These are phyloP conservation scores for Quillaja saponaria DNA, from an alignment of 306 rosid species.

Conservation along the genomic window DNA sequence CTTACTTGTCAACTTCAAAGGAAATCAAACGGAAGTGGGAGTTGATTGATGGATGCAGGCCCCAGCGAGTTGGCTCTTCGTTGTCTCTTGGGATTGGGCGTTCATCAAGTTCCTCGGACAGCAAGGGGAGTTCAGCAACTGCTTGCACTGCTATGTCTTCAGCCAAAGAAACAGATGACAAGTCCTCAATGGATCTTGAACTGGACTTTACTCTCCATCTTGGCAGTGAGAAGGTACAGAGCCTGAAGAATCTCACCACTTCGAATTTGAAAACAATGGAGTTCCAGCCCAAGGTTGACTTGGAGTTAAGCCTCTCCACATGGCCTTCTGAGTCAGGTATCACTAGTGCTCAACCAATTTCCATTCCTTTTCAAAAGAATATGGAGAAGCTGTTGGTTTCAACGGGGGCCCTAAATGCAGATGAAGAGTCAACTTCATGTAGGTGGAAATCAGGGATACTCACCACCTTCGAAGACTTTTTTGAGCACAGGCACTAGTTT, in stretches of 20 bases:
- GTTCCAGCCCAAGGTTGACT: conserved; percentile 58
- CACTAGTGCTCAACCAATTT: conserved; percentile 50
- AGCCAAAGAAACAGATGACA: conserved; percentile 83
- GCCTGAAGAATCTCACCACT: conserved; percentile 47
- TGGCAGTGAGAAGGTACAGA: conserved; percentile 62
- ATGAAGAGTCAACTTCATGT: conserved; percentile 66
- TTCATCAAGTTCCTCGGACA: conserved; percentile 79
- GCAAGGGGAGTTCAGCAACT: conserved; percentile 86
- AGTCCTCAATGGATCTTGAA: conserved; percentile 78
- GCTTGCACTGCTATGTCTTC: conserved; percentile 88
- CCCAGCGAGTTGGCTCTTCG: conserved; percentile 62
- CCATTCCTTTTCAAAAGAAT: conserved; percentile 46
- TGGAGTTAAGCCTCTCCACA: conserved; percentile 82
- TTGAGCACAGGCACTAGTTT: conserved; percentile 34
- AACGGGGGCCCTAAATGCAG: conserved; percentile 45
- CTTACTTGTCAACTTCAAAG: conserved; percentile 42
- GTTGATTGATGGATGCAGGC: conserved; percentile 48
- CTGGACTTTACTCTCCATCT: conserved; percentile 71
- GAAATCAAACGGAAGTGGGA: conserved; percentile 86
- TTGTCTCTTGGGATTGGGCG: conserved; percentile 79
- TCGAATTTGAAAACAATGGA: conserved; percentile 45
- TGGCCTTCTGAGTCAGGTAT: conserved; percentile 70
- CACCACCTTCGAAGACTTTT: conserved; percentile 42
- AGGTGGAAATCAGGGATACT: conserved; percentile 51
- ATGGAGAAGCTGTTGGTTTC: conserved; percentile 46